These are phyloP conservation scores for Boletellus ananiceps DNA, from an alignment of 768 basidiomycete species.

Conservation along the genomic window DNA sequence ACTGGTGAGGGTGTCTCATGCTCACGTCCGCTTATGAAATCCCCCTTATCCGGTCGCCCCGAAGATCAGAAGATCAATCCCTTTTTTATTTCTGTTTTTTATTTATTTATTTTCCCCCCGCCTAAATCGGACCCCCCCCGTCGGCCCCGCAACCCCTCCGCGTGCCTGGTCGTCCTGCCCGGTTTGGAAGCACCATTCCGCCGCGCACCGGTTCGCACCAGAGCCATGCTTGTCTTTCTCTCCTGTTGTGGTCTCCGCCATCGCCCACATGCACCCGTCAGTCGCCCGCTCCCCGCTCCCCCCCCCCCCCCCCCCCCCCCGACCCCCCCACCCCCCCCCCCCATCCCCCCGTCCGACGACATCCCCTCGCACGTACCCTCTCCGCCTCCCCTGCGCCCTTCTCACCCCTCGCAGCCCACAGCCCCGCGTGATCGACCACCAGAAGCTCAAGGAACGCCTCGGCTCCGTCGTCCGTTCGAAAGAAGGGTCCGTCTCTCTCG, in stretches of 20 bases:
- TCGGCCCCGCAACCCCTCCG: conserved; percentile 19
- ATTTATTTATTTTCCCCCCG: conserved; percentile 18
- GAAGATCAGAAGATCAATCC: conserved; percentile 33
- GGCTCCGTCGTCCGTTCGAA: conserved; percentile 55
- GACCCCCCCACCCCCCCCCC: conserved; percentile 16
- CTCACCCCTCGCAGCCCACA: conserved; percentile 20
- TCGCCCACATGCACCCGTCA: conserved; percentile 17
- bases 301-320: background rate
- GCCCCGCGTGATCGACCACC: conserved; percentile 41
- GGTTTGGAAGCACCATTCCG: background rate
- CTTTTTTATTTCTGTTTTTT: background rate
- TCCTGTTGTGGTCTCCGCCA: conserved; percentile 28
- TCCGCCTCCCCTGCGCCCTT: background rate
- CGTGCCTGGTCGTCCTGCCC: conserved; percentile 29
- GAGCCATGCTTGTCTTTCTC: conserved; percentile 27
- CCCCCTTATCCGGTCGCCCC: conserved; percentile 25
- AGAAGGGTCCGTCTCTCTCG: conserved; percentile 44
- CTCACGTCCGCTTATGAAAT: conserved; percentile 41
- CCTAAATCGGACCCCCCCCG: conserved; percentile 24
- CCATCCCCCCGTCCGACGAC: conserved; percentile 28
- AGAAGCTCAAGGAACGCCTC: conserved; percentile 47
- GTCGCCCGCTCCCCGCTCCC: background rate
- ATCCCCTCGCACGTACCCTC: conserved; percentile 20
- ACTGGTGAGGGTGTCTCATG: conserved; percentile 41
- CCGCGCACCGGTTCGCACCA: background rate